Conservation (phyloP, 2,329 filamentous ascomycete species). For the Calonectria leucothoes region DNA sequence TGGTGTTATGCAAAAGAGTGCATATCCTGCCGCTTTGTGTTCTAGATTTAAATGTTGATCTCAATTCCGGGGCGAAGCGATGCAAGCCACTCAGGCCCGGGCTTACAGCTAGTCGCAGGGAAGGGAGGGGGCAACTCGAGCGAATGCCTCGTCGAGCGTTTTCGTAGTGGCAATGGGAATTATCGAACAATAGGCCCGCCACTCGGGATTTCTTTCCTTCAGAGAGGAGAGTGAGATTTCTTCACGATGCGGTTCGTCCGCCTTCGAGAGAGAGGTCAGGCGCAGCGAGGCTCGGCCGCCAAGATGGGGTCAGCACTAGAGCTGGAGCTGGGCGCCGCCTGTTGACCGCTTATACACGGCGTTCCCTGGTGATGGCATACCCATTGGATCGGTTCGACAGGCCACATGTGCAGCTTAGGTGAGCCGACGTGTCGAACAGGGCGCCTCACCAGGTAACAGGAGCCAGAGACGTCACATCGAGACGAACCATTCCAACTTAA, state of each 20-base stretch:
- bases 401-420: conserved; percentile 12
- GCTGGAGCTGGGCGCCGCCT: background rate
- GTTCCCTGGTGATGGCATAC: background rate
- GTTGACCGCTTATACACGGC: background rate
- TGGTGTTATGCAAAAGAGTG: background rate
- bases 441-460: background rate
- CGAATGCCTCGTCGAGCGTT: background rate
- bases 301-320: conserved; percentile 15
- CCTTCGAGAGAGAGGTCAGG: background rate
- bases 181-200: background rate
- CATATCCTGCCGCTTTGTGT: background rate
- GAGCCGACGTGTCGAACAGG: background rate
- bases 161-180: too few species aligned
- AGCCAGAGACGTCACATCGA: background rate
- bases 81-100: background rate
- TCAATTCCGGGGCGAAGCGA: background rate
- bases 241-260: background rate
- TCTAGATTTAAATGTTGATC: background rate
- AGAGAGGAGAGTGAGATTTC: background rate
- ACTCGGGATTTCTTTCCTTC: too few species aligned
- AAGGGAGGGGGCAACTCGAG: background rate
- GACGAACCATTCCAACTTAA: too few species aligned
- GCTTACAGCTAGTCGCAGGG: background rate
- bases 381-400: background rate
- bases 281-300: background rate